These are phyloP conservation scores for Yamadazyma kanchanaburiensis DNA, from an alignment of 1,139 yeast genomes.

Conservation along the genomic window DNA sequence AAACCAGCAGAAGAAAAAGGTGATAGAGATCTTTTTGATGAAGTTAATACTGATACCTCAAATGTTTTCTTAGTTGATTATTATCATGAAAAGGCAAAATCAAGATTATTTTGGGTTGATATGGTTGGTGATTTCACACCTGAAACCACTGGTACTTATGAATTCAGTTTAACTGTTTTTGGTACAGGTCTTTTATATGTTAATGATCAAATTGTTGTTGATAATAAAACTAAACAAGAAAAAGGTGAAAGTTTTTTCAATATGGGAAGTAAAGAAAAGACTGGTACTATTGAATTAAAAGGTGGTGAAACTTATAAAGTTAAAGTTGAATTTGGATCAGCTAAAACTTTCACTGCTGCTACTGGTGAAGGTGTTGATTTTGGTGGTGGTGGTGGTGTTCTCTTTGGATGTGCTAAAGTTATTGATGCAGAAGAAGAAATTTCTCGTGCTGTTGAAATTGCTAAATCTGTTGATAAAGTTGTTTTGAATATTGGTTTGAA, in stretches of 20 bases:
- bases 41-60: constrained; percentile 26
- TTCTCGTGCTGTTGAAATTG: constrained; percentile 20
- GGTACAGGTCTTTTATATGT: constrained; percentile 54
- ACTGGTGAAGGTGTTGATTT: constrained; percentile 13
- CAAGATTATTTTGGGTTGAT: constrained; percentile 34
- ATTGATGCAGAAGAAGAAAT: constrained; percentile 20
- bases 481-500: constrained; percentile 37
- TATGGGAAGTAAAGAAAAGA: constrained; percentile 46
- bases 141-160: constrained; percentile 44
- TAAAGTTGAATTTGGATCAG: constrained; percentile 50
- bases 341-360: constrained; percentile 33
- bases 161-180: constrained; percentile 45
- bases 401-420: constrained; percentile 21
- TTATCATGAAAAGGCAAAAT: constrained; percentile 19
- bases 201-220: constrained; percentile 50
- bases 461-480: constrained; percentile 33
- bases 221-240: constrained; percentile 50
- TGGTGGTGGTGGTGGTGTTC: constrained; percentile 26
- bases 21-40: constrained; percentile 32
- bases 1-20: constrained; percentile 14
- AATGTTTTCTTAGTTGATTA: constrained; percentile 47
- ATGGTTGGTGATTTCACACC: constrained; percentile 42
- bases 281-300: constrained; percentile 29
- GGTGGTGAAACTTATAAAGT: constrained; percentile 41
- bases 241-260: constrained; percentile 45